phyloP scores from a whole-genome alignment of 805 yeast genomes.

The Monosporozyma servazzii region DNA sequence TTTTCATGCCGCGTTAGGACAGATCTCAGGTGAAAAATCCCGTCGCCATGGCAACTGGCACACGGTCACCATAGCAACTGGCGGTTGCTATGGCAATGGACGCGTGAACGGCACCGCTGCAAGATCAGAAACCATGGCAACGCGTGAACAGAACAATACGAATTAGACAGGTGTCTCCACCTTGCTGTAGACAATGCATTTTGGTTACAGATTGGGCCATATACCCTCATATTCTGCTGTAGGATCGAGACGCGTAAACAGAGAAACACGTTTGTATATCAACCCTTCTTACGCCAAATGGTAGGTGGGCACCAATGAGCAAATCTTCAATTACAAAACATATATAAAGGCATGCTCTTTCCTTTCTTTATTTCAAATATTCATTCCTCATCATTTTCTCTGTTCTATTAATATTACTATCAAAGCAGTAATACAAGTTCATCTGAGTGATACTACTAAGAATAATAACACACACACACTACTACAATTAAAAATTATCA shows the following conservation, averaged over 20 bases:
- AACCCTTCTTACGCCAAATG: neutral
- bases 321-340: neutral
- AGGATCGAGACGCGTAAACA: neutral
- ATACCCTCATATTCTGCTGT: neutral
- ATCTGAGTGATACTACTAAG: neutral
- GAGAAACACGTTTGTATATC: neutral
- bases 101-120: neutral
- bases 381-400: neutral
- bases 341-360: neutral
- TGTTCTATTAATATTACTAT: neutral
- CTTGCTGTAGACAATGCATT: too few relatives aligned
- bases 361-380: neutral
- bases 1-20: neutral
- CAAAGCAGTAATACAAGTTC: neutral
- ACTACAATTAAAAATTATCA: neutral
- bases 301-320: neutral
- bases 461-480: neutral
- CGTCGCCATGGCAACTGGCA: neutral
- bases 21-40: neutral
- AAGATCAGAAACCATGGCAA: neutral
- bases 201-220: too few relatives aligned
- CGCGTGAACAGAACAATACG: neutral
- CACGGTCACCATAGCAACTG: neutral
- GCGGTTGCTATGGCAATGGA: conserved; percentile 1
- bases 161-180: too few relatives aligned